Evolutionary conservation across 140 eudicot species (phyloP), one percentile per base, ranked within the genome.

Genomic region (Cichorium intybus): DNA sequence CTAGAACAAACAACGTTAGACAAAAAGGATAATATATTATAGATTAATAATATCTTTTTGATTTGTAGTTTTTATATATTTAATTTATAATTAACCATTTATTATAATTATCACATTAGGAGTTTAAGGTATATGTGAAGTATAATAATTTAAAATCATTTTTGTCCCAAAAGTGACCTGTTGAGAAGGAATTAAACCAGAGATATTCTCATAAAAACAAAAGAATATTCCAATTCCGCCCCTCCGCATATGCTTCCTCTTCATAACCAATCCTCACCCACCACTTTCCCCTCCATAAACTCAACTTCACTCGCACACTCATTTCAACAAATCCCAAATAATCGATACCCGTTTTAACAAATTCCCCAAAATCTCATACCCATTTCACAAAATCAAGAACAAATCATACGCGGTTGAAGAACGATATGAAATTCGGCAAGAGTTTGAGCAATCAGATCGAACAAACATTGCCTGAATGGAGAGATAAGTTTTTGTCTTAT

Each of bases 401-500:
- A 1, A 10, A 3, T 18, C 70, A 54, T 29, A 62, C 57, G 64
- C 71, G 39, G 0, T 23, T 60, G 26, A 31, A 52, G 9, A 55
- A 31, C 24, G 62, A 1, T 26, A 90, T 90, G 97, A 90, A 90
- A 90, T 90, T 90, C 60, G 90, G 97, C 43, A 90, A 90, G 78
- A 84, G 87, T 50, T 62, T 90, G 75, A 90, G 95, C 71, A 82
- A 80, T 46, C 95, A 84, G 81, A 87, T 90, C 49, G 95, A 87
- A 27, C 88, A 87, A 69, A 90, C 96, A 1, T 73, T 90, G 68
- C 97, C 97, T 1, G 95, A 84, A 50, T 90, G 97, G 97, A 64
- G 86, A 22, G 97, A 90, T 77, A 90, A 90, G 80, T 90, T 90
- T 75, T 50, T 91, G 66, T 85, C 80, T 5, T 91, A 91, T 72